phyloP scores from a whole-genome alignment of 106 monocot genomes.

The Dendrobium huoshanense region DNA sequence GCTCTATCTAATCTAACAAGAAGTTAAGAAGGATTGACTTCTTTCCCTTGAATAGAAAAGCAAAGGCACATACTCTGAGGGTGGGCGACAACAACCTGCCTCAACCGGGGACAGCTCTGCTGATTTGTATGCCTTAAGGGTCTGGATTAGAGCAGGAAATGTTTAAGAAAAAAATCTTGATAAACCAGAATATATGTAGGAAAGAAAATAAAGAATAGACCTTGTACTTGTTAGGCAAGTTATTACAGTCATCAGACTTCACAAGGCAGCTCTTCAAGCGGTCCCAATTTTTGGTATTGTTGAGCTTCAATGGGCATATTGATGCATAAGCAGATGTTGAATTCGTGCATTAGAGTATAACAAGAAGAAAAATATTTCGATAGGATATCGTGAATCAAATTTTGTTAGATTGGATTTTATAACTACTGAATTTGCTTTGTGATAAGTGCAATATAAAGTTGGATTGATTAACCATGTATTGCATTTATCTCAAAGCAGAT shows the following conservation, averaged over 20 bases:
- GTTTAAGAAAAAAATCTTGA: not conserved
- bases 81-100: constrained; percentile 95
- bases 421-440: no score
- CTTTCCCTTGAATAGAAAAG: constrained; percentile 4
- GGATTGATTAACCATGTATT: no score
- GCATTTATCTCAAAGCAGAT: no score
- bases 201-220: constrained; percentile 16
- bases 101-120: constrained; percentile 86
- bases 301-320: constrained; percentile 38
- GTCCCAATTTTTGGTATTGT: constrained; percentile 71
- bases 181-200: not conserved
- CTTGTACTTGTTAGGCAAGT: constrained; percentile 77
- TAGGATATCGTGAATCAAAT: no score
- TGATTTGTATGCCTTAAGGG: constrained; percentile 62
- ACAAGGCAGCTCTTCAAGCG: constrained; percentile 84
- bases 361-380: not conserved
- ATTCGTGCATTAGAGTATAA: not conserved
- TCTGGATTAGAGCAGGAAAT: constrained; percentile 33
- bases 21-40: not conserved
- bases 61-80: constrained; percentile 65
- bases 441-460: no score
- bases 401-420: no score
- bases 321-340: not conserved
- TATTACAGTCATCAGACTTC: constrained; percentile 76
- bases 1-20: not conserved